Percentiles rank a stretch among this genome's conserved stretches.
These are phyloP conservation scores for Aspergillus taichungensis DNA, from an alignment of 495 filamentous ascomycete genomes.

Conservation along the genomic window DNA sequence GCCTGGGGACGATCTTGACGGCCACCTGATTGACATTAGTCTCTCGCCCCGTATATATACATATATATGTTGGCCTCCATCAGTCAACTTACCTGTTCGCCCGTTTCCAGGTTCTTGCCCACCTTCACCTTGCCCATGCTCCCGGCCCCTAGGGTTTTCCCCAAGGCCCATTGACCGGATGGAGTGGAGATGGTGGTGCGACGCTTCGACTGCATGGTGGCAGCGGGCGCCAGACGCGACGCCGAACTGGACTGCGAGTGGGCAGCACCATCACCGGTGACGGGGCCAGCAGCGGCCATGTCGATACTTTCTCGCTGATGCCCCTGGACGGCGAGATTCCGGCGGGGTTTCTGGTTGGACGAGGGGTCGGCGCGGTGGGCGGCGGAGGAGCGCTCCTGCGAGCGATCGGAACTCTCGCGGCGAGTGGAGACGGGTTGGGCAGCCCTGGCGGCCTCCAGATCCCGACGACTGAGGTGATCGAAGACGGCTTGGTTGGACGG, in stretches of 20 bases:
- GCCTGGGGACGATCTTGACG: constrained; percentile 94
- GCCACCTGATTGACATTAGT: constrained; percentile 55
- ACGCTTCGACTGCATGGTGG: constrained; percentile 49
- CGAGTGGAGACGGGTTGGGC: constrained; percentile 40
- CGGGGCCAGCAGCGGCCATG: constrained; percentile 40
- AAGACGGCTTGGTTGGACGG: constrained; percentile 44
- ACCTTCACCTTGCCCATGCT: constrained; percentile 97
- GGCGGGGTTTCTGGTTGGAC: constrained; percentile 29
- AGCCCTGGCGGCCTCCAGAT: constrained; percentile 48
- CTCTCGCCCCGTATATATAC: not conserved
- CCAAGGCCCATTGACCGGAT: constrained; percentile 83
- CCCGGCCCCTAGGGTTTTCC: constrained; percentile 94
- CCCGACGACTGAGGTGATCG: constrained; percentile 45
- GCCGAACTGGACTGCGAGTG: constrained; percentile 35
- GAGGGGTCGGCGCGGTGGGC: constrained; percentile 44
- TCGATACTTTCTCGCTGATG: constrained; percentile 46
- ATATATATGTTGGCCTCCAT: not conserved
- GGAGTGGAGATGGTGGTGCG: constrained; percentile 76
- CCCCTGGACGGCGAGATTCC: constrained; percentile 36
- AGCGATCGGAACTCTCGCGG: constrained; percentile 46
- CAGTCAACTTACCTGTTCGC: constrained; percentile 58
- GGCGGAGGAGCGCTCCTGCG: constrained; percentile 37
- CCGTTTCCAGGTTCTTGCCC: constrained; percentile 69
- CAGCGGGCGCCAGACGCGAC: constrained; percentile 18
- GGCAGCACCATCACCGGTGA: constrained; percentile 28